Conservation (phyloP, 257 asterid species). For the Capsicum chinense region DNA sequence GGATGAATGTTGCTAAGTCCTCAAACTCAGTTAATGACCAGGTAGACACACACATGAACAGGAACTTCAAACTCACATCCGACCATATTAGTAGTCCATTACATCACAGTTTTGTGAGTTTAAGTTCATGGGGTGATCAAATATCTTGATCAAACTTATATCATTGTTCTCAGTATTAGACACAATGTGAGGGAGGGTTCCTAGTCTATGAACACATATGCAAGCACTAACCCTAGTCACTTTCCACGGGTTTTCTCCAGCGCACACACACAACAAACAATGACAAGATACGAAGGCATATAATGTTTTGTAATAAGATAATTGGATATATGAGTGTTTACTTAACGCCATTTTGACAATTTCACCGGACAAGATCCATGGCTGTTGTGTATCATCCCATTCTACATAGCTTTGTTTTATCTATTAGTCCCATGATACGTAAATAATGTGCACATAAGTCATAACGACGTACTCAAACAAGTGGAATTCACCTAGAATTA, state of each 20-base stretch:
- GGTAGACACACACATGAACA: no score
- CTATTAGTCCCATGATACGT: neutral
- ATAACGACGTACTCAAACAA: neutral
- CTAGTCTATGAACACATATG: neutral
- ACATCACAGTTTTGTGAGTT: no score
- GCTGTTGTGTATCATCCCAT: neutral
- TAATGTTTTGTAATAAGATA: neutral
- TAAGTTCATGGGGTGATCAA: no score
- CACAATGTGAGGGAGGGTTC: neutral
- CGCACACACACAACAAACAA: neutral
- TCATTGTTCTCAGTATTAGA: no score
- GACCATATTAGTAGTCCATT: no score
- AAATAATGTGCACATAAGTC: neutral
- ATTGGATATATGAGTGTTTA: neutral
- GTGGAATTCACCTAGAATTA: slow-evolving; percentile 7
- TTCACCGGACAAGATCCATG: neutral
- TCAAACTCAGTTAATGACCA: no score
- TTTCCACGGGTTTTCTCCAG: neutral
- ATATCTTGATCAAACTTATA: no score
- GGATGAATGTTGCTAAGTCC: no score
- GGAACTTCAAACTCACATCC: no score
- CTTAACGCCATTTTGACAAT: no score
- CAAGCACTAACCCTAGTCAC: neutral
- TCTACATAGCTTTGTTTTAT: neutral
- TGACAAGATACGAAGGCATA: neutral